These are phyloP conservation scores for Miamiensis avidus DNA, from an alignment of 169 alveolate genomes.

Conservation along the genomic window DNA sequence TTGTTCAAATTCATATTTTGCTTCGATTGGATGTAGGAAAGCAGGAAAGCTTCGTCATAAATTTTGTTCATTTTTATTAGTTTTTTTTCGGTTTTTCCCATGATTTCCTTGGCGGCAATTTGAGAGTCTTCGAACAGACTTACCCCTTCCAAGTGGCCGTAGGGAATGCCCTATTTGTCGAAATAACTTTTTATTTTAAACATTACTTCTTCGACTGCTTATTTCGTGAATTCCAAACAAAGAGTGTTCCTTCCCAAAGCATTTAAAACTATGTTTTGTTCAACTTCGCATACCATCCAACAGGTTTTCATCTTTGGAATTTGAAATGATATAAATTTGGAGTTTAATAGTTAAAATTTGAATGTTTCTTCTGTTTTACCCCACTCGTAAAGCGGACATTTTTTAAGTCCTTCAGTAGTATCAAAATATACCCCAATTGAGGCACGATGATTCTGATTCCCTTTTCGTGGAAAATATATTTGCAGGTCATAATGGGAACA, in stretches of 20 bases:
- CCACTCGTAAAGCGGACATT: constrained; percentile 28
- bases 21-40: constrained; percentile 5
- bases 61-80: constrained; percentile 6
- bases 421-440: constrained; percentile 26
- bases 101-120: background rate
- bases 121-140: constrained; percentile 9
- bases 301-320: background rate
- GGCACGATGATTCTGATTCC: constrained; percentile 27
- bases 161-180: background rate
- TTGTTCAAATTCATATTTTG: constrained; percentile 3
- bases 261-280: constrained; percentile 8
- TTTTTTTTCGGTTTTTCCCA: background rate
- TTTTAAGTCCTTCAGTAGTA: constrained; percentile 34
- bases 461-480: constrained; percentile 28
- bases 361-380: background rate
- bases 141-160: background rate
- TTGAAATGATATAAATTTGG: too few relatives aligned
- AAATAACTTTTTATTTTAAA: constrained; percentile 17
- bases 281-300: constrained; percentile 12
- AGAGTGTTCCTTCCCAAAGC: background rate
- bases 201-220: constrained; percentile 1
- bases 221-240: constrained; percentile 12
- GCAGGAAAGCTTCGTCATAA: constrained; percentile 13
- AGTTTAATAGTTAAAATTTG: too few relatives aligned
- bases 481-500: constrained; percentile 5